These are phyloP conservation scores for Dryas alaskensis DNA, from an alignment of 306 rosid genomes.

Conservation along the genomic window DNA sequence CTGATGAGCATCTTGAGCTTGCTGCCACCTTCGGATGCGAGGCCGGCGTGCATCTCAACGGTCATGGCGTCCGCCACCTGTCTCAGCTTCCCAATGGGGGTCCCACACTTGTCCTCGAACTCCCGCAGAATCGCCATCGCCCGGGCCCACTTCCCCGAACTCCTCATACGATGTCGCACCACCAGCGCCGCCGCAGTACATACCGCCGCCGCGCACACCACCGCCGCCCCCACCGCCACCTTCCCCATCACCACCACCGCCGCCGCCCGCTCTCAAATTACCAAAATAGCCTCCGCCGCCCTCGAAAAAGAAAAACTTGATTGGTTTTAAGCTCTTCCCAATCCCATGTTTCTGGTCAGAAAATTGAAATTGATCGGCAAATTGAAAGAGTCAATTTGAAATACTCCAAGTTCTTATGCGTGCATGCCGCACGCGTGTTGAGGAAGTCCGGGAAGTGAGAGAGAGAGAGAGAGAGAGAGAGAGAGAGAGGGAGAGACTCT, in stretches of 20 bases:
- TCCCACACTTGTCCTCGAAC: slow-evolving; percentile 61
- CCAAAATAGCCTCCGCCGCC: not conserved
- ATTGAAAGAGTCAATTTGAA: not conserved
- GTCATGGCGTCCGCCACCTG: slow-evolving; percentile 86
- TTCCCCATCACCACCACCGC: slow-evolving; percentile 59
- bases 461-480: not conserved
- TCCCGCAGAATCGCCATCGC: slow-evolving; percentile 54
- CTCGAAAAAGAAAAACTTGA: not conserved
- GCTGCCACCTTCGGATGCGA: slow-evolving; percentile 92
- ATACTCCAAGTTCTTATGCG: not conserved
- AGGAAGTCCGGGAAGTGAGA: not conserved
- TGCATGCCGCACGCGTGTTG: not conserved
- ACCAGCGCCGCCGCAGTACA: slow-evolving; percentile 83
- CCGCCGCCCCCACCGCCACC: slow-evolving; percentile 56
- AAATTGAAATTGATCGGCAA: not conserved
- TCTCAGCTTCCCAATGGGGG: slow-evolving; percentile 64
- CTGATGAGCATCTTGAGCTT: slow-evolving; percentile 95
- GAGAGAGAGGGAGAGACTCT: not conserved
- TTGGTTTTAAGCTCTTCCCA: not conserved
- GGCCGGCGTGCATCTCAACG: slow-evolving; percentile 97
- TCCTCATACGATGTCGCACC: slow-evolving; percentile 46
- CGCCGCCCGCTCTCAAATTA: not conserved
- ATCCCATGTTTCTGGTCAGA: not conserved
- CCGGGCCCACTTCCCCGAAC: slow-evolving; percentile 57
- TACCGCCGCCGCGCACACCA: slow-evolving; percentile 65